Percentiles rank a stretch among this genome's conserved stretches.
These are phyloP conservation scores for Trichophyton mentagrophytes DNA, from an alignment of 2,329 filamentous ascomycete species.

Conservation along the genomic window DNA sequence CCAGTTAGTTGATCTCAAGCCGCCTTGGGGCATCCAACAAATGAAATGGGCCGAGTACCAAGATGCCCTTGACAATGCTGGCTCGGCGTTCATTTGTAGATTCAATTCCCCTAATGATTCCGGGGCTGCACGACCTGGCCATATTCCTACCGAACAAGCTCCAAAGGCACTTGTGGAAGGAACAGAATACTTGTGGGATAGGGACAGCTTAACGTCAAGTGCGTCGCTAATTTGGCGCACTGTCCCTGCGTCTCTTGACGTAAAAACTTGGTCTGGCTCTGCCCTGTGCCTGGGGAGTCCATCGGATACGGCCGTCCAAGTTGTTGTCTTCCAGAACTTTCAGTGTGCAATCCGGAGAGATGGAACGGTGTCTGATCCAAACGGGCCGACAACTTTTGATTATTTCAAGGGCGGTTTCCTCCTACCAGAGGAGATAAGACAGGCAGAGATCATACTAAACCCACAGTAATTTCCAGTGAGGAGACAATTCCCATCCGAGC, in stretches of 20 bases:
- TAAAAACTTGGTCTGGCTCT: background rate
- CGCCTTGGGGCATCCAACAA: background rate
- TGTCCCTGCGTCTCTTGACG: background rate
- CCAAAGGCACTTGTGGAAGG: background rate
- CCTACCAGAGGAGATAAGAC: background rate
- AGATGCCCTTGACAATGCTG: background rate
- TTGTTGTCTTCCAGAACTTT: conserved; percentile 8
- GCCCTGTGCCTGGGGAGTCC: conserved; percentile 5
- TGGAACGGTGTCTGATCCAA: background rate
- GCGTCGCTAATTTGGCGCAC: conserved; percentile 7
- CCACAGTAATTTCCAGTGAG: background rate
- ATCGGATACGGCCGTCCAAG: background rate
- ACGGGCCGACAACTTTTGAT: background rate
- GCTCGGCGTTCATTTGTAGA: background rate
- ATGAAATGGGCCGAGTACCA: background rate
- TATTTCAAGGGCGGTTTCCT: background rate
- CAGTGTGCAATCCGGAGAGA: background rate
- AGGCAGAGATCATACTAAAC: background rate
- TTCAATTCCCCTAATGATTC: background rate
- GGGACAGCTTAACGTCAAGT: background rate
- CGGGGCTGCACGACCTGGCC: background rate
- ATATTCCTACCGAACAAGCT: background rate
- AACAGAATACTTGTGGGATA: conserved; percentile 9
- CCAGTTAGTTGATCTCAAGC: background rate
- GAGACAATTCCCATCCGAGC: background rate